Conservation (phyloP, 2,329 filamentous ascomycete genomes). For the Huntiella decipiens region DNA sequence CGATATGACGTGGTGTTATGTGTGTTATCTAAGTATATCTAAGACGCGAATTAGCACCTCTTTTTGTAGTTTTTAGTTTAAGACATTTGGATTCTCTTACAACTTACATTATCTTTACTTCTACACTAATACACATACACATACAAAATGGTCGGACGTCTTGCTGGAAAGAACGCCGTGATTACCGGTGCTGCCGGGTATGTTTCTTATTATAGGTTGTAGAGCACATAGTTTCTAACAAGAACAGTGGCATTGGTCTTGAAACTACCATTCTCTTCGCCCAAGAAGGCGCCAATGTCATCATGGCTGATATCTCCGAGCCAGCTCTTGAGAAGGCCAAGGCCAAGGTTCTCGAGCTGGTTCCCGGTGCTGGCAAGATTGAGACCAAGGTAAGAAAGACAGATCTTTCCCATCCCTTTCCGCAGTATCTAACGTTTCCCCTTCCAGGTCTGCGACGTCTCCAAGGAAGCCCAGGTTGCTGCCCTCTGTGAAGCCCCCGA, state of each 20-base stretch:
- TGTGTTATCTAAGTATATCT: too few species aligned
- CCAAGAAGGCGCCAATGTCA: slow-evolving; percentile 67
- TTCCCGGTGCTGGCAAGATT: slow-evolving; percentile 40
- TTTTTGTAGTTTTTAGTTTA: too few species aligned
- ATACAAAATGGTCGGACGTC: slow-evolving; percentile 22
- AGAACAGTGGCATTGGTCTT: slow-evolving; percentile 64
- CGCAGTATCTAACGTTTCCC: slow-evolving; percentile 1
- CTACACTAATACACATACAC: neutral
- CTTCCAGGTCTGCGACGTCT: slow-evolving; percentile 45
- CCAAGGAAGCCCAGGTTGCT: slow-evolving; percentile 63
- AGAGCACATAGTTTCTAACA: neutral
- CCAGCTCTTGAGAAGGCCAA: slow-evolving; percentile 59
- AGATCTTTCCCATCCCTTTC: neutral
- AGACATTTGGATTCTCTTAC: too few species aligned
- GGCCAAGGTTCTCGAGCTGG: slow-evolving; percentile 54
- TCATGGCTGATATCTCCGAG: slow-evolving; percentile 71
- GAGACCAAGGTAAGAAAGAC: slow-evolving; percentile 33
- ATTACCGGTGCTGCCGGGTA: slow-evolving; percentile 78
- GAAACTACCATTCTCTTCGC: slow-evolving; percentile 82
- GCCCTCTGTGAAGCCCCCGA: slow-evolving; percentile 58
- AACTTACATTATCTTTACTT: neutral
- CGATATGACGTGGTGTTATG: too few species aligned
- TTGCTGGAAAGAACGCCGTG: slow-evolving; percentile 44
- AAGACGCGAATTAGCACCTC: too few species aligned
- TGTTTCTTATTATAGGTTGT: slow-evolving; percentile 18